Evolutionary conservation across 176 grass and related monocot genomes (phyloP).

Genomic region (Panicum miliaceum): DNA sequence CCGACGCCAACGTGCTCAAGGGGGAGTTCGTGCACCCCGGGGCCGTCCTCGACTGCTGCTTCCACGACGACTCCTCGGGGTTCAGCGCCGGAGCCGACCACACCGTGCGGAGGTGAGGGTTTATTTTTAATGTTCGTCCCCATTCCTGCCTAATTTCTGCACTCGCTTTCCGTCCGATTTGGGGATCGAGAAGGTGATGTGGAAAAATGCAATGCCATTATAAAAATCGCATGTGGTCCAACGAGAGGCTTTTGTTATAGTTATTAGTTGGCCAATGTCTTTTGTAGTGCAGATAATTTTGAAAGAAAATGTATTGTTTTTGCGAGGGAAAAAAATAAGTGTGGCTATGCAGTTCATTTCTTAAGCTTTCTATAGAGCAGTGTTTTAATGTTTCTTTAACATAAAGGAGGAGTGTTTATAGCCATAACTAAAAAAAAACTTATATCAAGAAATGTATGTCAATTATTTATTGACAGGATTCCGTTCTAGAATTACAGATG

Average conservation of each 20-base stretch:
- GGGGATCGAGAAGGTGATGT: neutral
- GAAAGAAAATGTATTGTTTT: neutral
- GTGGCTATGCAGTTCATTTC: neutral
- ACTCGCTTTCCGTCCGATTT: neutral
- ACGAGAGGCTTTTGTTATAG: neutral
- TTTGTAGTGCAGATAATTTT: neutral
- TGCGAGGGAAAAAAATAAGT: neutral
- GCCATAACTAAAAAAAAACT: neutral
- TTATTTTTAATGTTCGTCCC: neutral
- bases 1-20: conserved; percentile 67
- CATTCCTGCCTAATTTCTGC: neutral
- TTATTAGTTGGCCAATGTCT: neutral
- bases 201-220: neutral
- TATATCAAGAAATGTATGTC: neutral
- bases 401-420: neutral
- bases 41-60: conserved; percentile 92
- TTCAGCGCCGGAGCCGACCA: conserved; percentile 81
- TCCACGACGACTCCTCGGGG: conserved; percentile 93
- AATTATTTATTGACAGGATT: neutral
- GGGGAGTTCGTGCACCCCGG: conserved; percentile 87
- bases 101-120: conserved; percentile 73
- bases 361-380: neutral
- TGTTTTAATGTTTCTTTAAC: neutral
- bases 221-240: neutral
- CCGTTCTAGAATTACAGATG: neutral